Evolutionary conservation across 768 basidiomycete genomes (phyloP), one percentile per base, ranked within the genome.

Genomic region (Lepiota brunneoincarnata): DNA sequence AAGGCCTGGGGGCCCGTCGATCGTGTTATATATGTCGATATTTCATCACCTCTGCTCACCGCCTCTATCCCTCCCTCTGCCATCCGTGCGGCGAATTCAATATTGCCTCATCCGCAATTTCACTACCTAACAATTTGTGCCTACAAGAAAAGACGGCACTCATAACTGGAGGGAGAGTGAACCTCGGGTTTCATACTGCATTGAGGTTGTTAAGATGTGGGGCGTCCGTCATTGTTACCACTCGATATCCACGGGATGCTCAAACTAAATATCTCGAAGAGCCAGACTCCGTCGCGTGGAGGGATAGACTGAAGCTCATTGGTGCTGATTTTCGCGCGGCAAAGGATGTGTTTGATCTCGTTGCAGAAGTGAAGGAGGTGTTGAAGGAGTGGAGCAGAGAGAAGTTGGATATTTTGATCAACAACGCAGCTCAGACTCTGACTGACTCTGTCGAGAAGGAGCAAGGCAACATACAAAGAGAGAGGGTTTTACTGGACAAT

Each of bases 371-470:
- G 12, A 61, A 66, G 49, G 55, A 35, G 21, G 59, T 62, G 36
- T 49, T 64, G 6, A 53, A 61, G 26, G 64, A 60, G 11, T 63
- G 57, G 58, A 43, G 34, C 6, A 31, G 31, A 6, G 45, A 35
- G 15, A 51, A 44, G 28, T 58, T 72, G 5, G 64, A 70, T 45
- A 60, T 72, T 18, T 55, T 70, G 15, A 65, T 73, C 55, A 72
- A 70, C 45, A 73, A 71, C 40, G 70, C 71, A 1, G 71, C 71
- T 2, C 72, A 71, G 42, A 73, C 70, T 6, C 61, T 71, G 9
- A 69, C 69, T 0, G 67, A 72, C 28, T 61, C 61, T 4, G 56
- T 63, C 3, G 58, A 61, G 14, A 58, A 63, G 36, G 68, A 71
- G 47, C 60, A 56, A 12, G 58, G 63, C n/a, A 62, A 60, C 42